Base-by-base conservation (phyloP, 345 rosid genomes). In the Arabis alpina region DNA sequence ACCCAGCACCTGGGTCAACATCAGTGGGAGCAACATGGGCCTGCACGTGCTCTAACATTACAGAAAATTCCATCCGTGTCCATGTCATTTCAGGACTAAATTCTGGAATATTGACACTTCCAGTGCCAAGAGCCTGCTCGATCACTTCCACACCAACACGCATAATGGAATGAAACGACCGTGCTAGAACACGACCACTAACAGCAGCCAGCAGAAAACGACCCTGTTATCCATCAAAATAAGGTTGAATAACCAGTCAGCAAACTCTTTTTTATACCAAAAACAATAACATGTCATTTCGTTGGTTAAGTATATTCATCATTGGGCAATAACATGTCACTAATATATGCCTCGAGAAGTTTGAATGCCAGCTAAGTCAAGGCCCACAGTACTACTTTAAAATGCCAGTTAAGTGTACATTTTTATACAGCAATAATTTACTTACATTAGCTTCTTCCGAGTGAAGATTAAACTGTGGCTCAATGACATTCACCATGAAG, bases 11-110 rank as follows among this genome's bases (percentile, higher is more conserved):
- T 59, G 98, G 99, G 77, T 94, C 98, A 70, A 94, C 99, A 81
- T 94, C 99, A 77, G 99, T 93, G 12, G 97, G 99, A 73, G 99
- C 97, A 80, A 93, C 99, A 81, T 93, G 99, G 74, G 96, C 99
- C 76, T 94, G 99, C 39, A 94, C 99, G 79, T 80, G 89, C 83
- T 89, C 92, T 85, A 94, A 73, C 99, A 94, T 94, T 44, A 94
- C 99, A 43, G 99, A 91, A 55, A 85, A 82, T 75, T 94, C 98
- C 84, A 72, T 91, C 44, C 86, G 87, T 64, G 86, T 89, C 95
- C 93, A 89, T 64, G 93, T 83, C 98, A 94, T 89, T 82, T 89
- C 93, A 79, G 96, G 97, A 61, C 81, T 86, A 81, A 53, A 70
- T 71, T 94, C 99, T 64, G 89, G 92, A 75, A 88, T 71, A 37